Evolutionary conservation across 306 rosid species (phyloP).

Genomic region (Abrus precatorius): DNA sequence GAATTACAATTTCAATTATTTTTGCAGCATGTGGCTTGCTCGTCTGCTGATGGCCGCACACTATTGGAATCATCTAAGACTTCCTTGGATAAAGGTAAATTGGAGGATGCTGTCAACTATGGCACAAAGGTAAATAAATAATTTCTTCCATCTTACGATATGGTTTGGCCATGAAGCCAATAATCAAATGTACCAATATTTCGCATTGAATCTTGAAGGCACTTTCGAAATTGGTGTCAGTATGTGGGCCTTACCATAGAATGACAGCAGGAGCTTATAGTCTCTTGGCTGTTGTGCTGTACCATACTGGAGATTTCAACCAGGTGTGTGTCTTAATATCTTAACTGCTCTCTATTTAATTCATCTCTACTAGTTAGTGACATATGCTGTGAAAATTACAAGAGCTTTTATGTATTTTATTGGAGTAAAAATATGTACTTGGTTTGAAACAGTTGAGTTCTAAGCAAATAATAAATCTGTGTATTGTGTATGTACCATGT

Average conservation of each 20-base stretch:
- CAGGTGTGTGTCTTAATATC: conserved; percentile 63
- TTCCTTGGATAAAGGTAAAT: conserved; percentile 94
- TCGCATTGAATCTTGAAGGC: conserved; percentile 71
- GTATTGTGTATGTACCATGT: neutral
- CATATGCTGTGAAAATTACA: conserved; percentile 31
- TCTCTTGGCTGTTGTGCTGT: conserved; percentile 94
- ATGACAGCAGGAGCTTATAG: conserved; percentile 99
- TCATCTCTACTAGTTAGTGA: conserved; percentile 44
- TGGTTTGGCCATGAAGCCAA: conserved; percentile 21
- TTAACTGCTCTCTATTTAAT: conserved; percentile 27
- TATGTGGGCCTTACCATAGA: conserved; percentile 97
- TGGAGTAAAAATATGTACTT: neutral
- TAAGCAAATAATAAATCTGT: conserved; percentile 13
- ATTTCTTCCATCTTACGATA: conserved; percentile 18
- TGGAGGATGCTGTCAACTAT: conserved; percentile 97
- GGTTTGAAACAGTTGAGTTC: conserved; percentile 18
- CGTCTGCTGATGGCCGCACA: conserved; percentile 98
- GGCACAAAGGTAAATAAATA: conserved; percentile 82
- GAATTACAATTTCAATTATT: conserved; percentile 42
- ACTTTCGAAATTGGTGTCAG: conserved; percentile 84
- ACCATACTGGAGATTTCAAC: conserved; percentile 98
- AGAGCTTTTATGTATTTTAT: neutral
- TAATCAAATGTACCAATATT: conserved; percentile 43
- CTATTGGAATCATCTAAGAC: conserved; percentile 96
- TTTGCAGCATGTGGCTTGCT: conserved; percentile 92